phyloP scores from a whole-genome alignment of 2,329 filamentous ascomycete species.

The Neobulgaria alba region DNA sequence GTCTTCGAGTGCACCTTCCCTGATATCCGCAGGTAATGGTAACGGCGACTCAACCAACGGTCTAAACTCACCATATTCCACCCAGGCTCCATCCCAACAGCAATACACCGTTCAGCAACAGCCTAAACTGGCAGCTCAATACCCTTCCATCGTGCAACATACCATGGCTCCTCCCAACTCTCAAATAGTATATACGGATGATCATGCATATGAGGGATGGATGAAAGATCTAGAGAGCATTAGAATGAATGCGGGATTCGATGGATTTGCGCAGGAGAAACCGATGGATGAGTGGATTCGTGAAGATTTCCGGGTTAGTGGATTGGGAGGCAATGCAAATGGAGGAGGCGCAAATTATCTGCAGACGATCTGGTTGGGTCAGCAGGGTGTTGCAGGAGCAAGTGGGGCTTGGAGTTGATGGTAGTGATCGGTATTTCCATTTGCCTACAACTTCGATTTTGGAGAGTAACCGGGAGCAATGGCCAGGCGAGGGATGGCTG shows the following conservation, averaged over 20 bases:
- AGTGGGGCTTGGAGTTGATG: neutral
- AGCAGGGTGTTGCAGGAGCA: neutral
- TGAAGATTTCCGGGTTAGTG: no score
- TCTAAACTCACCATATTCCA: slow-evolving; percentile 21
- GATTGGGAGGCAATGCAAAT: neutral
- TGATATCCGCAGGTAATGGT: slow-evolving; percentile 19
- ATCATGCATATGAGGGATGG: slow-evolving; percentile 5
- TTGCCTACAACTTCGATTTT: no score
- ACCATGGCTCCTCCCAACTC: slow-evolving; percentile 10
- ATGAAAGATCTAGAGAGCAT: slow-evolving; percentile 13
- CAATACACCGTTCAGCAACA: slow-evolving; percentile 3
- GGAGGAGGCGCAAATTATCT: neutral
- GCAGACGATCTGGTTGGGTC: neutral
- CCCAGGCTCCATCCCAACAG: slow-evolving; percentile 11
- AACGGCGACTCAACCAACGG: slow-evolving; percentile 20
- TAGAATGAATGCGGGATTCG: slow-evolving; percentile 14
- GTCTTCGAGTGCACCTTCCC: slow-evolving; percentile 18
- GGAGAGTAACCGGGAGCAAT: no score
- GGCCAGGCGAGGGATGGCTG: no score
- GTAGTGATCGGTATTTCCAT: no score
- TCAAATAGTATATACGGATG: neutral
- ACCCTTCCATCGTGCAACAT: slow-evolving; percentile 11
- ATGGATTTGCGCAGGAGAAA: slow-evolving; percentile 14
- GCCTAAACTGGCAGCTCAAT: slow-evolving; percentile 3
- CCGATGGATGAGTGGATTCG: slow-evolving; percentile 4